Base-by-base conservation (phyloP, 805 yeast genomes). In the Lipomyces starkeyi region DNA sequence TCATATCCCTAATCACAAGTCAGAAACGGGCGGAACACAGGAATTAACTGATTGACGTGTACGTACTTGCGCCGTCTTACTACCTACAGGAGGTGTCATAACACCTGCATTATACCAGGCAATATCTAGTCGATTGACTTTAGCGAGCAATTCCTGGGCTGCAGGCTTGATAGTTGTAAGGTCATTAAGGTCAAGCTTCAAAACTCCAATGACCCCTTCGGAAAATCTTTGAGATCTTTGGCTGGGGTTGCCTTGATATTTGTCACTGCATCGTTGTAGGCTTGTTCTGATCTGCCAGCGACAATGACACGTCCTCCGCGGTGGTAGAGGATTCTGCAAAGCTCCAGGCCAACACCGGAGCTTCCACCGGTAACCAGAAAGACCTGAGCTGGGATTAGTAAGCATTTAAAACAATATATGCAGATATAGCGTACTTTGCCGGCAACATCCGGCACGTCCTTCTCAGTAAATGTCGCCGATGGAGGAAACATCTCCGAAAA, bases 61-160 rank as follows among this genome's bases (percentile, higher is more conserved):
- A 20, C 25, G 0, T 13, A n/a, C 55, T 62, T 84, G 86, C 11
- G 73, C 63, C 4, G 86, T 79, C 35, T 62, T 63, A 8, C 78
- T 49, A 20, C 22, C 25, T 4, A 35, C 40, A 9, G 58, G 35
- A 11, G 25, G 57, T 0, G 60, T 63, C 81, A 80, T 79, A 1
- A 83, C 79, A 54, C 83, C 83, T 11, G 84, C 84, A 71, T 82
- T 83, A 69, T 80, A 79, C n/a, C 83, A 73, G 25, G 80, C 75
- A 2, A 79, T 75, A 62, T 83, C 78, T 40, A 83, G 66, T 5
- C 73, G 69, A 5, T 71, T 65, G 27, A 78, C 77, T n/a, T 71
- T 65, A 3, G 61, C 52, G 9, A 74, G 55, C 47, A 81, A 69
- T 54, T 74, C 68, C 3, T 73, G 73, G 13, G 76, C 78, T 0